Conservation (phyloP, 1,139 yeast genomes). For the Candida tetrigidarum region DNA sequence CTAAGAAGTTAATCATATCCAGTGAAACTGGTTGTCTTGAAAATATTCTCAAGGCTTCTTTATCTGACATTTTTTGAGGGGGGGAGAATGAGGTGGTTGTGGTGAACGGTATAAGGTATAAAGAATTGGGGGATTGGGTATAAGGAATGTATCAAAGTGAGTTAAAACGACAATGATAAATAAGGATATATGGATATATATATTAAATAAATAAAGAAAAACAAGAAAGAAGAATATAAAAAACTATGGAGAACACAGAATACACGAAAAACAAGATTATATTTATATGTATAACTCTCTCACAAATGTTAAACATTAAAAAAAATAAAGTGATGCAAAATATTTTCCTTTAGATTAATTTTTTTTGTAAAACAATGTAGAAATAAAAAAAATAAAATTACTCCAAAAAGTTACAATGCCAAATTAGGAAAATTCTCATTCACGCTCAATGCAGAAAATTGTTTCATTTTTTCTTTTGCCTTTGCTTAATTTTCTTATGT, state of each 20-base stretch:
- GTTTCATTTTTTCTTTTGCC: not conserved
- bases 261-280: not conserved
- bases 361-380: too few relatives aligned
- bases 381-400: conserved; percentile 11
- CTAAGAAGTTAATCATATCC: conserved; percentile 83
- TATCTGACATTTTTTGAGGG: conserved; percentile 43
- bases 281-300: not conserved
- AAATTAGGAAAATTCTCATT: conserved; percentile 13
- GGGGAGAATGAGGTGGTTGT: not conserved
- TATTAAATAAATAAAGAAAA: not conserved
- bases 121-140: too few relatives aligned
- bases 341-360: too few relatives aligned
- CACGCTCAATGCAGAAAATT: not conserved
- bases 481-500: too few relatives aligned
- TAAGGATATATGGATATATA: not conserved
- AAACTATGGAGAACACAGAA: not conserved
- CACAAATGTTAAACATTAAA: not conserved
- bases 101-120: too few relatives aligned
- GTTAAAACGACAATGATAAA: too few relatives aligned
- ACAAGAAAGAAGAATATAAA: not conserved
- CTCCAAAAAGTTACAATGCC: conserved; percentile 15
- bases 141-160: too few relatives aligned
- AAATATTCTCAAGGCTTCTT: conserved; percentile 72
- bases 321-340: not conserved
- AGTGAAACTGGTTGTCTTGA: conserved; percentile 75